Evolutionary conservation across 176 grass and related monocot species (phyloP).

Genomic region (Aegilops bicornis): DNA sequence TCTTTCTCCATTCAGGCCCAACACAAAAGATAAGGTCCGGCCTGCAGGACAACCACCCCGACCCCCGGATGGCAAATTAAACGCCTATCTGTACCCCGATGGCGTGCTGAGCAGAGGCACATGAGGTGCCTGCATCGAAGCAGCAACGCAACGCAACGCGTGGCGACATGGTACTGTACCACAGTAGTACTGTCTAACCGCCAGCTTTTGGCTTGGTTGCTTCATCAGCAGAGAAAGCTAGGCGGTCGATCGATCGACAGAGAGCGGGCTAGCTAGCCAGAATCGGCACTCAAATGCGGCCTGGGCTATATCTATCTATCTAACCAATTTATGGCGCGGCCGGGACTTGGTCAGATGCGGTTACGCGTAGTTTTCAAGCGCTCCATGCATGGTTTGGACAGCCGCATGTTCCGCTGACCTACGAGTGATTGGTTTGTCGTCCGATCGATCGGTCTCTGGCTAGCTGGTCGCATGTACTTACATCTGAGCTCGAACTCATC

Average conservation of each 20-base stretch:
- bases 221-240: neutral
- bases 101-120: constrained; percentile 6
- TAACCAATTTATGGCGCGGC: constrained; percentile 11
- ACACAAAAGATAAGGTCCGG: neutral
- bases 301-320: neutral
- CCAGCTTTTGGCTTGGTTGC: neutral
- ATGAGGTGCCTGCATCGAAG: constrained; percentile 17
- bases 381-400: neutral
- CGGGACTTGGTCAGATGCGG: neutral
- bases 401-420: constrained; percentile 27
- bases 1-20: constrained; percentile 35
- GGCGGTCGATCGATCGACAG: neutral
- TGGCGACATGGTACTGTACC: neutral
- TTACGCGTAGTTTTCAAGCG: constrained; percentile 12
- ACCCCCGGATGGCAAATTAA: neutral
- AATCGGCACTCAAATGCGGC: neutral
- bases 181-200: neutral
- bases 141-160: neutral
- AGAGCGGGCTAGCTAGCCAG: neutral
- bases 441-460: neutral
- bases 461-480: neutral
- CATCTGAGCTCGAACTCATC: neutral
- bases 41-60: neutral
- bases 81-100: neutral
- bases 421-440: neutral